A percentile compares a stretch with the other conserved stretches of the same genome.
phyloP scores from a whole-genome alignment of 345 rosid species.

The Streptanthus diversifolius region DNA sequence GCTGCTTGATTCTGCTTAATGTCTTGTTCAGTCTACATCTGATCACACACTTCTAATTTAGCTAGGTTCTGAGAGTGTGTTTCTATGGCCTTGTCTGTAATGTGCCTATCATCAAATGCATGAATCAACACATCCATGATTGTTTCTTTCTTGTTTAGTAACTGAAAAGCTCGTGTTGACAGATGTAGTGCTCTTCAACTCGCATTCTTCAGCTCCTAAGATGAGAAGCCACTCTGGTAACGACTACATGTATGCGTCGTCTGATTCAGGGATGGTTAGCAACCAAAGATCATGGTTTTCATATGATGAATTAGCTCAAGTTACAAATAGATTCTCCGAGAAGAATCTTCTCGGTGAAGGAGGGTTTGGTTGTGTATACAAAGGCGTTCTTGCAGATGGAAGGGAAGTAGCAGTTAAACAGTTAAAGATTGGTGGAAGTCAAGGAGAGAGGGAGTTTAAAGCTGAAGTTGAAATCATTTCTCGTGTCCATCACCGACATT shows the following conservation, averaged over 20 bases:
- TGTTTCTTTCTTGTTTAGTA: neutral
- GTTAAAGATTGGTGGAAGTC: conserved; percentile 91
- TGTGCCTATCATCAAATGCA: too few relatives aligned
- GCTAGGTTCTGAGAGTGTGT: neutral
- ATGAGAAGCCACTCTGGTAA: conserved; percentile 50
- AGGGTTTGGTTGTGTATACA: conserved; percentile 96
- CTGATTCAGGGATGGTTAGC: conserved; percentile 67
- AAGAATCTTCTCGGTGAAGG: conserved; percentile 93
- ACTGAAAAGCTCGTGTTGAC: conserved; percentile 21
- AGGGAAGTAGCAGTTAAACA: conserved; percentile 94
- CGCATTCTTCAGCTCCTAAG: conserved; percentile 48
- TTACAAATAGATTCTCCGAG: conserved; percentile 67
- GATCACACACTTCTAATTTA: neutral
- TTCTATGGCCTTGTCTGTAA: neutral
- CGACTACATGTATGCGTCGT: conserved; percentile 53
- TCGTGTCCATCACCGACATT: conserved; percentile 95
- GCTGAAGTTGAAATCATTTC: conserved; percentile 98
- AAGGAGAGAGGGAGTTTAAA: conserved; percentile 93
- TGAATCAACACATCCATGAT: neutral
- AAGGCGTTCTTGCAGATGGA: conserved; percentile 76
- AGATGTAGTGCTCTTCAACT: conserved; percentile 64
- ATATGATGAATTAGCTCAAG: conserved; percentile 69
- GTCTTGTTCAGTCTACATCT: neutral
- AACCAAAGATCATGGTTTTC: conserved; percentile 88
- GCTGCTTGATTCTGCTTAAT: neutral